phyloP scores from a whole-genome alignment of 148 eudicot genomes.

The Persicaria maculosa region DNA sequence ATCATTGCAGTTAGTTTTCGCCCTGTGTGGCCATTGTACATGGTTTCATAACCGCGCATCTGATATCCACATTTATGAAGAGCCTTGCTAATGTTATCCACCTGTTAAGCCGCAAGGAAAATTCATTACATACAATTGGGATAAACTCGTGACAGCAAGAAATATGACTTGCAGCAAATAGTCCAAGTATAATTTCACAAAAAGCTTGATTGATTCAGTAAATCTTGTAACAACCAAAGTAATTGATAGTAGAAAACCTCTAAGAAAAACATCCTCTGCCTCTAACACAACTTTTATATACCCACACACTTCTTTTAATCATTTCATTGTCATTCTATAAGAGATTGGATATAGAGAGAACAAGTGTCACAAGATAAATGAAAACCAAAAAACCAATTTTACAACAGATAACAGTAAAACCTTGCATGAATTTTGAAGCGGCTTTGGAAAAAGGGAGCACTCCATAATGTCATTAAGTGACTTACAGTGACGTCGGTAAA shows the following conservation, averaged over 20 bases:
- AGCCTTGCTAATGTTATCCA: constrained; percentile 94
- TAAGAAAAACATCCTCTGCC: background rate
- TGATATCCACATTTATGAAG: constrained; percentile 98
- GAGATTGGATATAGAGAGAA: no score
- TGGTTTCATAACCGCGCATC: constrained; percentile 98
- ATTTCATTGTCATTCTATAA: no score
- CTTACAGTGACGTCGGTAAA: constrained; percentile 97
- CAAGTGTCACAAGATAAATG: background rate
- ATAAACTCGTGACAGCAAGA: background rate
- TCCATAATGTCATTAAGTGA: background rate
- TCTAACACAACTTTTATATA: background rate
- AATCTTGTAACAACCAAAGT: background rate
- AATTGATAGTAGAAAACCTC: background rate
- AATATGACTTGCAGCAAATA: background rate
- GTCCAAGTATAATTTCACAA: background rate
- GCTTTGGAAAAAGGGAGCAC: background rate
- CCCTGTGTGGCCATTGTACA: constrained; percentile 99
- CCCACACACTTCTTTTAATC: background rate
- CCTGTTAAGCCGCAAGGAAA: constrained; percentile 24
- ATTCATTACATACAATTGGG: background rate
- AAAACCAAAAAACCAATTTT: background rate
- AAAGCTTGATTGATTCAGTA: background rate
- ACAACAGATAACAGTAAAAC: background rate
- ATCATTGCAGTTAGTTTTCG: constrained; percentile 76
- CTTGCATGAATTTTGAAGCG: background rate